phyloP scores from a whole-genome alignment of 129 eudicot species.

The Solidago caesia region DNA sequence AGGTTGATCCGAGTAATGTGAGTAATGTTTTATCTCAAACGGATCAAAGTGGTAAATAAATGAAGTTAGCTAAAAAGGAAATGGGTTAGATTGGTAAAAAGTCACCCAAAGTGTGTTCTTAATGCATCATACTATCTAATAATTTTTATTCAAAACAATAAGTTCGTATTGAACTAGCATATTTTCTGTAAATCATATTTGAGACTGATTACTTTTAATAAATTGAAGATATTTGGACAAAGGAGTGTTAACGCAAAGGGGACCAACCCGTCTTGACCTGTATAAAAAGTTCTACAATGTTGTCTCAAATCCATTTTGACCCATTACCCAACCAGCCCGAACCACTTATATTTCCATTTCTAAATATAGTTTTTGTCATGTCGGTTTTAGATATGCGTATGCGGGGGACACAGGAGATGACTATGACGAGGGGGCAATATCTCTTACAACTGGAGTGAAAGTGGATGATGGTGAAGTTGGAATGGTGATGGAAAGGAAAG shows the following conservation, averaged over 20 bases:
- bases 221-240: no score
- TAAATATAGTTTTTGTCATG: not conserved
- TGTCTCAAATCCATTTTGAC: not conserved
- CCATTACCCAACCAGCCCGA: not conserved
- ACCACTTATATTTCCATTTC: not conserved
- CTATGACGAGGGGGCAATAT: slow-evolving; percentile 63
- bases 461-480: slow-evolving; percentile 44
- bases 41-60: not conserved
- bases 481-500: slow-evolving; percentile 57
- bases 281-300: no score
- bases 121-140: not conserved
- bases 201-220: no score
- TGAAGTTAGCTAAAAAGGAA: not conserved
- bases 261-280: no score
- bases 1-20: not conserved
- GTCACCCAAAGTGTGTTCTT: no score
- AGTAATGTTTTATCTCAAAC: not conserved
- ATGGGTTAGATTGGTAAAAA: not conserved
- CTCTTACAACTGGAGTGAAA: slow-evolving; percentile 59
- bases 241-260: no score
- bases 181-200: no score
- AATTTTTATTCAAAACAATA: not conserved
- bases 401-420: slow-evolving; percentile 64
- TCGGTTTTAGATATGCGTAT: slow-evolving; percentile 54
- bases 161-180: no score